These are phyloP conservation scores for Adenanthera pavonina DNA, from an alignment of 306 rosid species.

Conservation along the genomic window DNA sequence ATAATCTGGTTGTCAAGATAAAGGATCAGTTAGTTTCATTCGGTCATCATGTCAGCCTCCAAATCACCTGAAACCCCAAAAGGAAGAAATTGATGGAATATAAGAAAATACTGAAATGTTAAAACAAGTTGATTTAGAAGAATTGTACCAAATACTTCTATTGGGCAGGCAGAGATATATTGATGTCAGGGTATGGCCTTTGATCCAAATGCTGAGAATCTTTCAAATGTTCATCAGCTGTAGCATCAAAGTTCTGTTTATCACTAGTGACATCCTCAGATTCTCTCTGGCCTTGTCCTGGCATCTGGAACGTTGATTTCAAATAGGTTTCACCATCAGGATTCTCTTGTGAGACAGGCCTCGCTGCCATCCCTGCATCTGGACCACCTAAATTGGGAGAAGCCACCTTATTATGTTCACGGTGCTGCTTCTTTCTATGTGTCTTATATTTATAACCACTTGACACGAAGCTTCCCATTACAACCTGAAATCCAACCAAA, in stretches of 20 bases:
- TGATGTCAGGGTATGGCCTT: conserved; percentile 77
- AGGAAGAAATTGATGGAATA: neutral
- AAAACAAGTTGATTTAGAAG: neutral
- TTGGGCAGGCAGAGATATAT: conserved; percentile 56
- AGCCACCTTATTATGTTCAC: conserved; percentile 43
- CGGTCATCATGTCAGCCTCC: conserved; percentile 56
- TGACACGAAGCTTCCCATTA: conserved; percentile 77
- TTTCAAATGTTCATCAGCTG: conserved; percentile 52
- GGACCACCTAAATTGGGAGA: conserved; percentile 47
- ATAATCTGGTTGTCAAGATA: conserved; percentile 52
- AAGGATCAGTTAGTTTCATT: conserved; percentile 46
- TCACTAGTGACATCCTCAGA: conserved; percentile 38
- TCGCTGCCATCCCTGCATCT: conserved; percentile 46
- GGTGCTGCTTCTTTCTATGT: conserved; percentile 61
- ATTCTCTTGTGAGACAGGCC: conserved; percentile 61
- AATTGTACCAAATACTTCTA: conserved; percentile 43
- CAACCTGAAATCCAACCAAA: conserved; percentile 49
- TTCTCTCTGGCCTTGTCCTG: conserved; percentile 50
- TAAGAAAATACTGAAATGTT: conserved; percentile 2
- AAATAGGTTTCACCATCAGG: conserved; percentile 39
- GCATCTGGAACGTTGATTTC: conserved; percentile 29
- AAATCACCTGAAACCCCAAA: conserved; percentile 40
- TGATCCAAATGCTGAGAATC: conserved; percentile 53
- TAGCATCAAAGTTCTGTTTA: conserved; percentile 43
- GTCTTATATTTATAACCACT: conserved; percentile 46